Evolutionary conservation across 768 basidiomycete genomes (phyloP), one percentile per base, ranked within the genome.

Genomic region (Rhizopogon salebrosus): DNA sequence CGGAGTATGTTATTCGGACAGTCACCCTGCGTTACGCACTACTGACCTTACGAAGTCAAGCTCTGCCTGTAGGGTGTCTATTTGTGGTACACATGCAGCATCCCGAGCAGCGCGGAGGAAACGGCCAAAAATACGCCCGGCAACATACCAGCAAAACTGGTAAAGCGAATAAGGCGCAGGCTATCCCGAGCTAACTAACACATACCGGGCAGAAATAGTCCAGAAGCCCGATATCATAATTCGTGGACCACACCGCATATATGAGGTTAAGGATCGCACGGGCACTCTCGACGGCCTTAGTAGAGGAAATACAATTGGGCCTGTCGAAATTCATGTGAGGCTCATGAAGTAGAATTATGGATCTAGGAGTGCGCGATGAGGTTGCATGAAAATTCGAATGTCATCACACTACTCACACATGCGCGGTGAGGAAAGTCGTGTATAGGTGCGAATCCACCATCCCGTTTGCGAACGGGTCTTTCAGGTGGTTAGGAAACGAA

Each of bases 301-400:
- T 74, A 13, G 87, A 83, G 38, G 86, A 89, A 38, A 82, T 74
- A 58, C 87, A 90, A 34, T 80, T 79, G 16, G 75, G 74, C 41
- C 67, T 71, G 23, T 74, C 72, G 42, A 85, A 72, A 54, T 80
- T 78, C 16, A 87, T 86, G 60, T 89, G 87, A 3, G 87, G 85
- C 57, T 91, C 89, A 59, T 90, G 89, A 38, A 91, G 68, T 18
- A 89, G 71, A 48, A 91, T 84, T 13, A 71, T 80, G 6, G 85
- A 79, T 11, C 89, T 91, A 57, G 41, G 29, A 59, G 26, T 24
- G 34, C 13, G 43, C 23, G 42, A 16, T 41, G 7, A 64, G 71
- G 56, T 66, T 77, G 70, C 10, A 72, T 9, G 9, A 6, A 9
- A 22, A 3, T 10, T 22, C 14, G 23, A 16, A 34, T 22, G 20